Evolutionary conservation across 2,329 filamentous ascomycete genomes (phyloP).

Genomic region (Colletotrichum acutatum): DNA sequence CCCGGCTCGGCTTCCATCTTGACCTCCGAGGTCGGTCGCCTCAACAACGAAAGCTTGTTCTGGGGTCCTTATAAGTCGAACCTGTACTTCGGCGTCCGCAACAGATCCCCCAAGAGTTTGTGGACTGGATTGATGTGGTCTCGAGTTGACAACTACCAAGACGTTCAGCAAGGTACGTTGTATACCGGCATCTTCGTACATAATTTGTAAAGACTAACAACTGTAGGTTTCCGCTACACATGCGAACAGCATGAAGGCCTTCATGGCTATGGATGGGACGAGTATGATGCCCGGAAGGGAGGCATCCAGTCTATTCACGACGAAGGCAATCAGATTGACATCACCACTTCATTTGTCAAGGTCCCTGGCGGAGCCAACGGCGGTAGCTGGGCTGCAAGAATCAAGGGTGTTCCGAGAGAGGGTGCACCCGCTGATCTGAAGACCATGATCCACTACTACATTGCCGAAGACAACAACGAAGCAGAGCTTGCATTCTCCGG

Average conservation of each 20-base stretch:
- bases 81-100: conserved; percentile 90
- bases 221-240: conserved; percentile 88
- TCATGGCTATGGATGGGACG: conserved; percentile 96
- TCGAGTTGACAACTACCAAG: conserved; percentile 81
- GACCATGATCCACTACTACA: conserved; percentile 84
- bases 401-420: conserved; percentile 82
- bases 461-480: conserved; percentile 81
- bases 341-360: conserved; percentile 95
- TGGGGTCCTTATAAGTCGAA: conserved; percentile 98
- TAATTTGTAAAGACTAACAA: not conserved
- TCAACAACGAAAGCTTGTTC: conserved; percentile 85
- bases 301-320: conserved; percentile 93
- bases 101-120: conserved; percentile 83
- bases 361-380: conserved; percentile 86
- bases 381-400: conserved; percentile 90
- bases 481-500: conserved; percentile 69
- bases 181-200: not conserved
- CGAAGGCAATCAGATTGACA: conserved; percentile 85
- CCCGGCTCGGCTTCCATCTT: conserved; percentile 48
- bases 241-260: conserved; percentile 97
- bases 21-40: conserved; percentile 60
- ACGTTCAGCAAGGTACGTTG: conserved; percentile 78
- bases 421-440: conserved; percentile 75
- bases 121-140: conserved; percentile 90
- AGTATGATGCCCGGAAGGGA: conserved; percentile 90